Evolutionary conservation across 2,329 filamentous ascomycete species (phyloP), one percentile per base, ranked within the genome.

Genomic region (Scleromitrula shiraiana): DNA sequence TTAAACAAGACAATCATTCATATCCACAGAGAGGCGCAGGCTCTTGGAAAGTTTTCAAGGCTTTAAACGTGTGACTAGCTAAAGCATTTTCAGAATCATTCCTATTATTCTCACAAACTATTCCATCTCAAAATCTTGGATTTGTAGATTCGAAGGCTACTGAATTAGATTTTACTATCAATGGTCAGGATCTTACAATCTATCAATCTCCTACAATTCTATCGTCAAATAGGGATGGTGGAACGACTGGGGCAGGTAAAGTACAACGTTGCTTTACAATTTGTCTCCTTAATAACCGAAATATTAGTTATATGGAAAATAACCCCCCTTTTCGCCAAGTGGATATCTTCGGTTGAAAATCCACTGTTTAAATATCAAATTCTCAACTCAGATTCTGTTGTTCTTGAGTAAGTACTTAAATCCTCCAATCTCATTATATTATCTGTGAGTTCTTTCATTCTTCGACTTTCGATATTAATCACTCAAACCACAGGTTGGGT

Each of bases 131-230:
- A 46, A 82, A 89, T 58, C 80, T 97, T 8, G 93, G 91, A 61
- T 93, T 96, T 67, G 70, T 97, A 54, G 83, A 95, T 64, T 71
- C 85, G 14, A 80, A 77, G 54, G 80, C 85, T 8, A 64, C 75
- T 1, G 67, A 70, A 2, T 65, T 96, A 29, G 77, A 87, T 10
- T 63, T 95, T 50, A 74, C 75, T 27, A 75, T 97, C 52, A 78
- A 72, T 46, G 81, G 75, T 47, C 74, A 73, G 44, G 86, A 95
- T 61, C 80, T 88, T 50, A 78, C 76, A 27, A 83, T 97, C 57
- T 76, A 82, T 53, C 93, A 97, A 66, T 95, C 88, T 2, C 91
- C 89, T 0, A 78, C 81, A 8, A 73, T 97, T 8, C 75, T 98
- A 30, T 82, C 81, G 2, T 95, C 89, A 1, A 77, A 81, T 53